phyloP scores from a whole-genome alignment of 2,329 filamentous ascomycete species.

The Lasiodiplodia hormozganensis region DNA sequence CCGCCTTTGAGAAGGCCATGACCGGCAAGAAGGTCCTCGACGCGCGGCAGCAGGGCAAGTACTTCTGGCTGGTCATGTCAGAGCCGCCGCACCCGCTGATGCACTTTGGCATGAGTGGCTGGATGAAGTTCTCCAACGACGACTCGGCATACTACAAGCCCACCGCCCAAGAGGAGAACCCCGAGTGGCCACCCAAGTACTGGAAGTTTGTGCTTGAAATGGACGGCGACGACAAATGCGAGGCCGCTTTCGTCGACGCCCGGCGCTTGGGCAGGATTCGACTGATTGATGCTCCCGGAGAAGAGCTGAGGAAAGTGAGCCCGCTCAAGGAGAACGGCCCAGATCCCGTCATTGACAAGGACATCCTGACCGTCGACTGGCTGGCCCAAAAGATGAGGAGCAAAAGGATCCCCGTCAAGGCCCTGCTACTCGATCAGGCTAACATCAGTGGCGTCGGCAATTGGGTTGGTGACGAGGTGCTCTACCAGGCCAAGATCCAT shows the following conservation, averaged over 20 bases:
- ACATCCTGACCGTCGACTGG: constrained; percentile 78
- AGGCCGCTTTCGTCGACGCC: constrained; percentile 82
- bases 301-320: constrained; percentile 75
- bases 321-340: constrained; percentile 92
- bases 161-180: constrained; percentile 61
- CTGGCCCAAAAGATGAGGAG: constrained; percentile 72
- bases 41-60: constrained; percentile 91
- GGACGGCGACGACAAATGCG: constrained; percentile 65
- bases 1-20: constrained; percentile 76
- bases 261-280: constrained; percentile 80
- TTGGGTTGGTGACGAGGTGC: constrained; percentile 93
- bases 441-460: constrained; percentile 94
- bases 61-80: constrained; percentile 88
- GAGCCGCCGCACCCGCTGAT: constrained; percentile 84
- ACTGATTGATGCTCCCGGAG: constrained; percentile 79
- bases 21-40: constrained; percentile 74
- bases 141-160: constrained; percentile 81
- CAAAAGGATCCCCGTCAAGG: constrained; percentile 88
- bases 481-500: constrained; percentile 88
- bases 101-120: constrained; percentile 79
- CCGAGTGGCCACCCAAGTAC: constrained; percentile 85
- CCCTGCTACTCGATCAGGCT: constrained; percentile 83
- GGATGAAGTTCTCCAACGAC: constrained; percentile 85
- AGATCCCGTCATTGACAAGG: constrained; percentile 84
- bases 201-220: constrained; percentile 85